Conservation (phyloP, 2,329 filamentous ascomycete genomes). For the Trichoderma sp. region DNA sequence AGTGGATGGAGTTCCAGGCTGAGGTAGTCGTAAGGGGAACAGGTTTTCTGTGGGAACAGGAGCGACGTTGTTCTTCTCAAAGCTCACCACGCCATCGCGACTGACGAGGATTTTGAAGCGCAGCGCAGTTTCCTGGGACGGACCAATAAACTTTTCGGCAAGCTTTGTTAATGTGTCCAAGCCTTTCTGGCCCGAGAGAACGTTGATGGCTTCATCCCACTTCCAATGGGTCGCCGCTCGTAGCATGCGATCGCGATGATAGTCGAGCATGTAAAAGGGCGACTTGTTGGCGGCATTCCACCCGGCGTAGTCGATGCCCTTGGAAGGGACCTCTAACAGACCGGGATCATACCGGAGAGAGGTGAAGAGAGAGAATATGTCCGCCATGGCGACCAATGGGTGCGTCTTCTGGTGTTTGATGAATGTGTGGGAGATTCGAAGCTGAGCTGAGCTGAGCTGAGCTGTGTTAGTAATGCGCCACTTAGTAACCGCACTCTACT, state of each 20-base stretch:
- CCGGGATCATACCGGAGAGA: constrained; percentile 71
- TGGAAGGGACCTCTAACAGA: constrained; percentile 52
- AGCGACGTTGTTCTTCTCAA: constrained; percentile 46
- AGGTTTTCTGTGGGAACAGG: constrained; percentile 54
- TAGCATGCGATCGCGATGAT: constrained; percentile 79
- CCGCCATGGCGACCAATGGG: constrained; percentile 38
- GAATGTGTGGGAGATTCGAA: neutral
- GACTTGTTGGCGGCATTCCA: constrained; percentile 60
- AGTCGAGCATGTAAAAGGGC: constrained; percentile 77
- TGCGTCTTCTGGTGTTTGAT: neutral
- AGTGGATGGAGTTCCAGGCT: constrained; percentile 41
- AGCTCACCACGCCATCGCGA: constrained; percentile 51
- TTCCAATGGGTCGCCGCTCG: constrained; percentile 61
- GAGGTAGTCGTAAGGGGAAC: constrained; percentile 60
- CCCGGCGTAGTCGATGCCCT: constrained; percentile 47
- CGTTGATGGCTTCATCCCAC: constrained; percentile 53
- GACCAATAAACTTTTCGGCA: constrained; percentile 44
- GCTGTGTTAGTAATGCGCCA: neutral
- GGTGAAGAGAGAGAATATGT: constrained; percentile 66
- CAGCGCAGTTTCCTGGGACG: constrained; percentile 43
- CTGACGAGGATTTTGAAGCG: constrained; percentile 61
- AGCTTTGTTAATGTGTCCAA: constrained; percentile 45
- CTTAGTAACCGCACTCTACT: neutral
- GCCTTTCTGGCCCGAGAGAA: constrained; percentile 52
- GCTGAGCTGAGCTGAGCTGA: neutral